A percentile compares a stretch with the other conserved stretches of the same genome.
Evolutionary conservation across 2,329 filamentous ascomycete genomes (phyloP).

Genomic region (Beauveria scarabaeidicola): DNA sequence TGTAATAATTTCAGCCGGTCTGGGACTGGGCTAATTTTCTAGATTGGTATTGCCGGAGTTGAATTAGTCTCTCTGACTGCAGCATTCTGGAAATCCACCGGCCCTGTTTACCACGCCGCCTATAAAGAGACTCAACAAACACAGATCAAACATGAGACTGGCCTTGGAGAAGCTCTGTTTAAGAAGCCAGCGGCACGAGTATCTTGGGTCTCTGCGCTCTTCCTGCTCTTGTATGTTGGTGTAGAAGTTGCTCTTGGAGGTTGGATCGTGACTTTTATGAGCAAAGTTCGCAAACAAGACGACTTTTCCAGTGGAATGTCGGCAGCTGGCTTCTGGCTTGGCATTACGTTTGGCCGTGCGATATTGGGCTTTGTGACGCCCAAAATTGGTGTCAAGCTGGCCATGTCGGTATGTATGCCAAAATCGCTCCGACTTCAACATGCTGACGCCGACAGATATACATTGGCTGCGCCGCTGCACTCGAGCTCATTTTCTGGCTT

Average conservation of each 20-base stretch:
- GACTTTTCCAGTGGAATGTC: slow-evolving; percentile 65
- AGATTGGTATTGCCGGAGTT: slow-evolving; percentile 45
- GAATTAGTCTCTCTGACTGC: slow-evolving; percentile 41
- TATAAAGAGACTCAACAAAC: slow-evolving; percentile 10
- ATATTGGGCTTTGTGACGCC: slow-evolving; percentile 67
- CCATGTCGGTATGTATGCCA: slow-evolving; percentile 32
- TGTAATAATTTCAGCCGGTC: slow-evolving; percentile 13
- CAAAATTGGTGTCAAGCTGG: slow-evolving; percentile 58
- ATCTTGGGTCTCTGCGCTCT: slow-evolving; percentile 63
- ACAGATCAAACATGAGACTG: slow-evolving; percentile 11
- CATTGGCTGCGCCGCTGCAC: slow-evolving; percentile 51
- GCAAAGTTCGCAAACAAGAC: slow-evolving; percentile 58
- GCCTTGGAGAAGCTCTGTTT: slow-evolving; percentile 28
- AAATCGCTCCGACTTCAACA: neutral
- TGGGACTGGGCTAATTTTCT: slow-evolving; percentile 11
- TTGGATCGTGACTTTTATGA: slow-evolving; percentile 83
- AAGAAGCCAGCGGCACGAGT: slow-evolving; percentile 38
- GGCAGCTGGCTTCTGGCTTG: slow-evolving; percentile 74
- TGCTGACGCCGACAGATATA: slow-evolving; percentile 40
- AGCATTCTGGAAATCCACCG: slow-evolving; percentile 44
- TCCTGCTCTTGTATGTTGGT: slow-evolving; percentile 70
- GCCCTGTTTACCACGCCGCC: slow-evolving; percentile 12
- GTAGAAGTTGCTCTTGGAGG: slow-evolving; percentile 68
- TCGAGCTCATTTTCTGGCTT: slow-evolving; percentile 73
- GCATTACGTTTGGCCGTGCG: slow-evolving; percentile 63